A percentile compares a stretch with the other conserved stretches of the same genome.
phyloP scores from a whole-genome alignment of 208 protist species.

The Novymonas esmeraldas region DNA sequence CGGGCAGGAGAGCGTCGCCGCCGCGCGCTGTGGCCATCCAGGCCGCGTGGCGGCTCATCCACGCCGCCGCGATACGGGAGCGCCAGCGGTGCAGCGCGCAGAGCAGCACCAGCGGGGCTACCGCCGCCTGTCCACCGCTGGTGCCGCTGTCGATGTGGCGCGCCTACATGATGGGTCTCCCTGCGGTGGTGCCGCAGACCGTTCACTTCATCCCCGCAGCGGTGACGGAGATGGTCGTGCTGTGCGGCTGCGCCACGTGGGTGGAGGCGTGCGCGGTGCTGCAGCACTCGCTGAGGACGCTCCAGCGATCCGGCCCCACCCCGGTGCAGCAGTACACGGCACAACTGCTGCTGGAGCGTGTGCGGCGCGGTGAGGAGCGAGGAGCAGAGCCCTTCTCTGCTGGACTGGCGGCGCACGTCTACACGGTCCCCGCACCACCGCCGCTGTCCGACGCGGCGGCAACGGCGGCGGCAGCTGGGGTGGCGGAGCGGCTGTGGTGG shows the following conservation, averaged over 20 bases:
- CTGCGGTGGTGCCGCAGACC: slow-evolving; percentile 47
- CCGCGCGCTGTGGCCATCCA: background rate
- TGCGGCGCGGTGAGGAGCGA: slow-evolving; percentile 9
- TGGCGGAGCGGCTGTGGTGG: slow-evolving; percentile 1
- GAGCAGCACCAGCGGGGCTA: background rate
- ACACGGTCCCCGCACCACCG: slow-evolving; percentile 2
- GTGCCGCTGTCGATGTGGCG: slow-evolving; percentile 7
- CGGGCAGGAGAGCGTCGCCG: background rate
- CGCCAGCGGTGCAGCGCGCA: slow-evolving; percentile 13
- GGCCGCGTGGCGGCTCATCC: background rate
- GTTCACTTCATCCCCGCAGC: slow-evolving; percentile 51
- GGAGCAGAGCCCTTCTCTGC: slow-evolving; percentile 6
- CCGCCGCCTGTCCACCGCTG: background rate
- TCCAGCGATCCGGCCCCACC: slow-evolving; percentile 37
- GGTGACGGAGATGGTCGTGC: slow-evolving; percentile 47
- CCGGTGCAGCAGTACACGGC: slow-evolving; percentile 58
- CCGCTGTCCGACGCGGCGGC: too few relatives aligned
- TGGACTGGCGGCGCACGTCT: slow-evolving; percentile 11
- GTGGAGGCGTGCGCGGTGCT: slow-evolving; percentile 33
- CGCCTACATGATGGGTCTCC: slow-evolving; percentile 7
- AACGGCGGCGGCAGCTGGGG: background rate
- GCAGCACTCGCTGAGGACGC: slow-evolving; percentile 48
- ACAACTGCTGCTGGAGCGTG: slow-evolving; percentile 31
- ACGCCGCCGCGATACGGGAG: background rate
- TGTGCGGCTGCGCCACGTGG: slow-evolving; percentile 35